These are phyloP conservation scores for Dactylellina cionopaga DNA, from an alignment of 2,329 filamentous ascomycete genomes.

Conservation along the genomic window DNA sequence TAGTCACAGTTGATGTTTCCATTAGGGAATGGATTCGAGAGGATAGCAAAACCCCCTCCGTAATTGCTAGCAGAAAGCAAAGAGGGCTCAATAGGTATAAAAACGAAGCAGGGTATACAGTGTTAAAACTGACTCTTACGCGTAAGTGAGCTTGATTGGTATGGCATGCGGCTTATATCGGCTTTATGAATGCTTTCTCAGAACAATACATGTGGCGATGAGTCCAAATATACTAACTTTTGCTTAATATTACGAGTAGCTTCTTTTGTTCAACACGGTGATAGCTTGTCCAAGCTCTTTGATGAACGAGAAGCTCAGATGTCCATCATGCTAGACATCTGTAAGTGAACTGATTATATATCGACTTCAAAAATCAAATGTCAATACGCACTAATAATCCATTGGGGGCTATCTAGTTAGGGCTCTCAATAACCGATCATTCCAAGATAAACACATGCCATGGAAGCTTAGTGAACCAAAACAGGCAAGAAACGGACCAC, in stretches of 20 bases:
- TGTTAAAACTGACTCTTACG: slow-evolving; percentile 25
- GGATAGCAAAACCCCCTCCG: not conserved
- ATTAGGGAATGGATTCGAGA: slow-evolving; percentile 29
- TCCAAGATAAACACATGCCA: slow-evolving; percentile 22
- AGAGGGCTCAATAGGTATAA: slow-evolving; percentile 4
- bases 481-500: not conserved
- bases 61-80: not conserved
- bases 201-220: not conserved
- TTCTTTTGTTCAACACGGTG: slow-evolving; percentile 18
- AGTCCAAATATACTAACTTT: not conserved
- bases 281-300: slow-evolving; percentile 17
- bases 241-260: not conserved
- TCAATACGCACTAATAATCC: no score
- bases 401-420: no score
- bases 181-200: not conserved
- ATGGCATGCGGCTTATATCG: not conserved
- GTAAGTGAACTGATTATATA: not conserved
- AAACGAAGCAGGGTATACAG: slow-evolving; percentile 8
- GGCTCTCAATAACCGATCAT: slow-evolving; percentile 2
- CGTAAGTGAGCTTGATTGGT: not conserved
- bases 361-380: not conserved
- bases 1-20: slow-evolving; percentile 13
- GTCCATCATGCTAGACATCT: slow-evolving; percentile 6
- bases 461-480: slow-evolving; percentile 6
- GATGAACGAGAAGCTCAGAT: slow-evolving; percentile 20